Evolutionary conservation across 495 filamentous ascomycete genomes (phyloP), one percentile per base, ranked within the genome.

Genomic region (Aspergillus egyptiacus): DNA sequence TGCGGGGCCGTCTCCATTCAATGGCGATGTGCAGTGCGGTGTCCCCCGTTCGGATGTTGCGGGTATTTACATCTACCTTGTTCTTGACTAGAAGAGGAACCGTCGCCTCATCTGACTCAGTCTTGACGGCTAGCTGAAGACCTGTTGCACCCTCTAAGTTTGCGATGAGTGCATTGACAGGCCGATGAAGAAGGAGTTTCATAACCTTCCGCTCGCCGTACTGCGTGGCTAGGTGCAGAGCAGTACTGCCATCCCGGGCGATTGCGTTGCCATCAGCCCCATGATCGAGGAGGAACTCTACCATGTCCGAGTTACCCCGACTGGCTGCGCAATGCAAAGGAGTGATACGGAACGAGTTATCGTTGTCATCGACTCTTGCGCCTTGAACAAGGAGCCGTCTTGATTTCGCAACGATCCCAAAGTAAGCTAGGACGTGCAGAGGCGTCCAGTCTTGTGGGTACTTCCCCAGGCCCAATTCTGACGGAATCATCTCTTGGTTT

Each of bases 231-330:
- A 65, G 41, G 18, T 68, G 65, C 9, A 71, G 48, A 0, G 59
- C 60, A 4, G 66, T 67, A 2, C 55, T 54, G 0, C 65, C 68
- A 9, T 62, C 10, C 18, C 39, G 37, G 8, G 43, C 34, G 3
- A 46, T 33, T 0, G 58, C 57, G 52, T 70, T 61, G 20, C 48
- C 30, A 33, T 70, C 54, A 6, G 56, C 62, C 5, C 47, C 47
- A 31, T 61, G 40, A 5, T 61, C 51, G 5, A 74, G 54, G 1
- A 76, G 44, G 0, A 72, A 56, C 28, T 63, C 62, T 6, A 67
- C 57, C 57, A 73, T 71, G n/a, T 66, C 56, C 0, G 67, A 66
- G 24, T 73, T 46, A 2, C 73, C 71, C 8, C 39, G 58, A 28
- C 55, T 43, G 1, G 66, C 64, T 0, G 71, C 72, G 46, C 67